Evolutionary conservation across 371 early-diverging fungal genomes (phyloP).

Genomic region (Zancudomyces culisetae): DNA sequence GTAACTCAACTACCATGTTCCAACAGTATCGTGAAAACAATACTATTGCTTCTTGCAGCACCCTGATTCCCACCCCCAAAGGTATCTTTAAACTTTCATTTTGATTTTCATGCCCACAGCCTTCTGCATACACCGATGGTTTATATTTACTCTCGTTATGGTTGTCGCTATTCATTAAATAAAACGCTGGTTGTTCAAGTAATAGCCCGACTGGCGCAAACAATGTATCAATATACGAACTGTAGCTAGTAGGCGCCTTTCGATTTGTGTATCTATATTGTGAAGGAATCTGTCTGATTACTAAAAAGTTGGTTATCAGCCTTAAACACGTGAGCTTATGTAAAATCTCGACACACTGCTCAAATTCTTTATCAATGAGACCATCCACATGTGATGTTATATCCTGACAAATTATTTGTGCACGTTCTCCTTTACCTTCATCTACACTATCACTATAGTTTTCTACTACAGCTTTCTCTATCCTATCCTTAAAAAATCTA

Average conservation of each 20-base stretch:
- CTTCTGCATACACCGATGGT: not conserved
- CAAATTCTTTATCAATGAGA: not conserved
- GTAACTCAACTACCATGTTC: not conserved
- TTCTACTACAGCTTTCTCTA: not conserved
- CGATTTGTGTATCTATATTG: not conserved
- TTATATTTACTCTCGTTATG: not conserved
- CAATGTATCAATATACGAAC: no score
- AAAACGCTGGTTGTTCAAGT: no score
- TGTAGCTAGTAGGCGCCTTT: not conserved
- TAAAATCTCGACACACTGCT: not conserved
- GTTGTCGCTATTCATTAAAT: not conserved
- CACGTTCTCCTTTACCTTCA: not conserved
- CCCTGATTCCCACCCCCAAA: not conserved
- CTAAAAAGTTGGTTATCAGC: not conserved
- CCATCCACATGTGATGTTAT: not conserved
- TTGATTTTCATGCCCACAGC: not conserved
- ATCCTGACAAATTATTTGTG: not conserved
- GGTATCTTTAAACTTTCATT: not conserved
- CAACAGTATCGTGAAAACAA: not conserved
- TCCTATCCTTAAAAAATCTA: no score
- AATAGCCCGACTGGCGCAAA: no score
- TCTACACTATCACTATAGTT: not conserved
- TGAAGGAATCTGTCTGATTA: constrained; percentile 1
- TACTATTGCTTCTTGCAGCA: not conserved
- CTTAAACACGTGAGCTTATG: not conserved